Evolutionary conservation across 2,329 filamentous ascomycete genomes (phyloP), one percentile per base, ranked within the genome.

Genomic region (Clarireedia homoeocarpa): DNA sequence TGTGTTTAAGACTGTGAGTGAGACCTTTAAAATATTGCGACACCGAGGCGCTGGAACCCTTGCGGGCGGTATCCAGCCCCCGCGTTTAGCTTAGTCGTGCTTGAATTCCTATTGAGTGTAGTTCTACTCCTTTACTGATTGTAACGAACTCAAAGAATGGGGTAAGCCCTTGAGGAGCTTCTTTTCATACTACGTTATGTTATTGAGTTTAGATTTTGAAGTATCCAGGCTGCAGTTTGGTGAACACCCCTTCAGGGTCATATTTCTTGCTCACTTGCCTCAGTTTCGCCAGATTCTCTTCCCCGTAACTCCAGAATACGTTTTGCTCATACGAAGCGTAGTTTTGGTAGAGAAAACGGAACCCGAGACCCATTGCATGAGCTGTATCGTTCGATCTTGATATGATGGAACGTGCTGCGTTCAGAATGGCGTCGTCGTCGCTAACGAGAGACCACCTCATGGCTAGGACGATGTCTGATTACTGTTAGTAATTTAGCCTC

Each of bases 271-370:
- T n/a, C 15, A 53, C 5, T 20, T n/a, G 12, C 40, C 34, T 14
- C 34, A 53, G 17, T 26, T 47, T 38, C 9, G 7, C 38, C n/a
- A 40, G 24, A 44, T 10, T 53, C 1, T 34, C n/a, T n/a, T 48
- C 55, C 7, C 49, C 36, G 23, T 48, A 48, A 2, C 36, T 20
- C 5, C 6, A 38, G 15, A 59, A 50, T 20, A 48, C 46, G 20
- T 52, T 51, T 42, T 58, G 56, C 2, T 47, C 23, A 14, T 30
- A n/a, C 12, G 20, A 15, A 5, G 56, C 53, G n/a, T 58, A 58
- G 39, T 58, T 58, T 27, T 42, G 38, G 34, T 58, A 55, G 7
- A 48, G 20, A 27, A 36, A 54, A 5, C 26, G 17, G 17, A 23
- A 10, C 7, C 9, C 6, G 12, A 36, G 9, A 15, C 30, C 20